Evolutionary conservation across 2,329 filamentous ascomycete genomes (phyloP), one percentile per base, ranked within the genome.

Genomic region (Fusarium hostae): DNA sequence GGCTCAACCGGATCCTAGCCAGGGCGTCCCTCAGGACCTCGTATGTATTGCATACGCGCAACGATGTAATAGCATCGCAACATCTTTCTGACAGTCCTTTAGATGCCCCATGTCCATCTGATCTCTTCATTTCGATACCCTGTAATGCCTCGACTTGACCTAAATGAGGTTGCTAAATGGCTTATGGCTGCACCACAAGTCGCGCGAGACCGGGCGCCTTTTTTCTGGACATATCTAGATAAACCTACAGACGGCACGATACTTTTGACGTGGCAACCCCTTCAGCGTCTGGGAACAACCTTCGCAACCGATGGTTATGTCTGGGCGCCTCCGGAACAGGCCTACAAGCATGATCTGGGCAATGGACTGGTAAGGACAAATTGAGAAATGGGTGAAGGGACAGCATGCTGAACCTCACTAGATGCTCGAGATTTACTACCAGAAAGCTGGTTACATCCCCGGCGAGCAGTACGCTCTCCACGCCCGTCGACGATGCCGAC

Each of bases 211-310:
- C 86, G 91, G 71, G 91, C 94, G 52, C 90, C 95, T 5, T 95
- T 99, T 87, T 93, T 92, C 82, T 99, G 95, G 95, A 95, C 92
- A 48, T 97, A 95, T 80, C 89, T 98, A 62, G 90, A 96, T 76
- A 88, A 90, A 58, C 95, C 95, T 15, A 87, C 87, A 57, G 94
- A 97, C 81, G 94, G 94, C 61, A 92, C 91, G 12, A 88, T 97
- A 47, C 89, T 96, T 79, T 86, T 98, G 70, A 92, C 92, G 57
- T 98, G 95, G 95, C 94, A 98, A 80, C 92, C 95, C 4, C 85
- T 92, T 57, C 87, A 91, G 75, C 88, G 91, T 63, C 82, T 93
- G 60, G 89, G 89, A 7, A 90, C 88, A 3, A 91, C 90, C 76
- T 97, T 95, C 79, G 91, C 95, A 12, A 97, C 92, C 39, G 95